These are phyloP conservation scores for Thielaviopsis musarum DNA, from an alignment of 2,329 filamentous ascomycete species.

Conservation along the genomic window DNA sequence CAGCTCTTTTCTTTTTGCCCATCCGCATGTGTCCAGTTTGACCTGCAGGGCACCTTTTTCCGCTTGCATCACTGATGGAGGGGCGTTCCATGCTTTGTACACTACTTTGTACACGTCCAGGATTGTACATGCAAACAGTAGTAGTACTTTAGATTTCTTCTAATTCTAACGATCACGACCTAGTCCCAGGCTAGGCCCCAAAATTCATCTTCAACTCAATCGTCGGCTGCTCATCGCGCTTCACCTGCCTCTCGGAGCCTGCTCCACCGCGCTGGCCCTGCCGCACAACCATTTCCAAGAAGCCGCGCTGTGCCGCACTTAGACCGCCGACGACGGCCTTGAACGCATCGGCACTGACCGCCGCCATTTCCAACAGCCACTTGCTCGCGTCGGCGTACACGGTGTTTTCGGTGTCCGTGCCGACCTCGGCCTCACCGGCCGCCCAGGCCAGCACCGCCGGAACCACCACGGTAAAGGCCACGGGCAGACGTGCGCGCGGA, in stretches of 20 bases:
- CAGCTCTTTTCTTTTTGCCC: too few relatives aligned
- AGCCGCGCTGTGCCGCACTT: conserved; percentile 49
- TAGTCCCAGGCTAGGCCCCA: conserved; percentile 23
- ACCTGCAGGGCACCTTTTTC: too few relatives aligned
- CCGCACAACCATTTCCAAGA: conserved; percentile 69
- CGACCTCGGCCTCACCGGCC: conserved; percentile 38
- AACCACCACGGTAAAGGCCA: conserved; percentile 60
- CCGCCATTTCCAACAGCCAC: conserved; percentile 65
- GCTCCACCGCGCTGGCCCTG: conserved; percentile 32
- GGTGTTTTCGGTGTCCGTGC: not conserved
- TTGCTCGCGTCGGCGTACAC: conserved; percentile 58
- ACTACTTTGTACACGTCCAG: too few relatives aligned
- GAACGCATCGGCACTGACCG: conserved; percentile 56
- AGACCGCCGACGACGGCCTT: conserved; percentile 56
- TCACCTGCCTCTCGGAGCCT: conserved; percentile 24
- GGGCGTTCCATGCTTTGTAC: too few relatives aligned
- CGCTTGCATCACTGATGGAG: too few relatives aligned
- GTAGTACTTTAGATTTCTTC: not conserved
- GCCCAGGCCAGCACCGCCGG: conserved; percentile 62
- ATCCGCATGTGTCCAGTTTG: too few relatives aligned
- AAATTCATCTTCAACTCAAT: conserved; percentile 97
- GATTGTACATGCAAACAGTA: too few relatives aligned
- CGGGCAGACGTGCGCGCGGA: conserved; percentile 27
- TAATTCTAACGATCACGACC: not conserved
- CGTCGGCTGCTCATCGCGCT: conserved; percentile 42